Conservation (phyloP, 805 yeast species). For the Ogataea polymorpha region DNA sequence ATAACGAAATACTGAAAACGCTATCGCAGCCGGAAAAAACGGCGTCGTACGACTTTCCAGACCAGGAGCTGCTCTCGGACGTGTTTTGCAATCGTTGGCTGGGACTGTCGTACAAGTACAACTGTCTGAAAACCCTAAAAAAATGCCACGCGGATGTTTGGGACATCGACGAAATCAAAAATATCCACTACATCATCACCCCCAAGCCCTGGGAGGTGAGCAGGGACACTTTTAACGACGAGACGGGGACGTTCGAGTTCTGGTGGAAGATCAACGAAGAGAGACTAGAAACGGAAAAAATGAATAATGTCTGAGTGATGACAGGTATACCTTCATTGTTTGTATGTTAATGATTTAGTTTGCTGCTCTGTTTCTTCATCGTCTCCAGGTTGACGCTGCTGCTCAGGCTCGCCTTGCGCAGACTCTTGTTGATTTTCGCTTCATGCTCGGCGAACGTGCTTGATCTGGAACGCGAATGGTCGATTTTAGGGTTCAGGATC, state of each 20-base stretch:
- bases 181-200: conserved; percentile 52
- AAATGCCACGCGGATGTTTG: conserved; percentile 45
- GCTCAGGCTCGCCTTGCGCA: conserved; percentile 12
- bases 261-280: conserved; percentile 50
- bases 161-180: conserved; percentile 47
- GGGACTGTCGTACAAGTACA: conserved; percentile 50
- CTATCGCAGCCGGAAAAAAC: conserved; percentile 38
- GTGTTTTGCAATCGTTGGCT: conserved; percentile 51
- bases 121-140: conserved; percentile 52
- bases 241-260: conserved; percentile 44
- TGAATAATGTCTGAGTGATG: conserved; percentile 1
- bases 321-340: background rate
- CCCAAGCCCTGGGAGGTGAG: conserved; percentile 61
- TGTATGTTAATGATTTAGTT: background rate
- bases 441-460: conserved; percentile 25
- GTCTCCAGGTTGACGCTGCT: conserved; percentile 7
- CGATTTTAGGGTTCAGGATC: conserved; percentile 10
- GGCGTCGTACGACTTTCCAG: conserved; percentile 50
- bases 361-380: conserved; percentile 2
- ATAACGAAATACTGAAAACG: conserved; percentile 40
- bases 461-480: conserved; percentile 20
- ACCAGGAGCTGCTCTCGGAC: conserved; percentile 54
- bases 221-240: conserved; percentile 33
- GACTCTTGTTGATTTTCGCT: conserved; percentile 2
- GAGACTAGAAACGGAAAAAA: conserved; percentile 21